Evolutionary conservation across 75 land plant species (phyloP).

Genomic region (Pinus tabuliformis): DNA sequence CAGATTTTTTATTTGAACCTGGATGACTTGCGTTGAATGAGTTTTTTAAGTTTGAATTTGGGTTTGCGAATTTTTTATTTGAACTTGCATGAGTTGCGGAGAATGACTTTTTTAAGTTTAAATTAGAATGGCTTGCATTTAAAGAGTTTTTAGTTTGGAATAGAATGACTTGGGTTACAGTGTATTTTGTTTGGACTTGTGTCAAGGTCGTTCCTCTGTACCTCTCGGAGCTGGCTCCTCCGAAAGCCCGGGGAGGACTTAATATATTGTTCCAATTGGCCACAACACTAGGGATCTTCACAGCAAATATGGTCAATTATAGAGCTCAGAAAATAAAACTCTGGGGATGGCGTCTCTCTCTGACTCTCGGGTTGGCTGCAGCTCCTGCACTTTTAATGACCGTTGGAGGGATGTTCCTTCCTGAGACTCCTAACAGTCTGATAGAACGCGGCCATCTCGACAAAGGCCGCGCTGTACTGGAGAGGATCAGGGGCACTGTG

Average conservation of each 20-base stretch:
- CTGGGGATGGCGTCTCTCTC: slow-evolving; percentile 92
- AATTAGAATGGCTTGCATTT: too few species aligned
- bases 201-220: slow-evolving; percentile 75
- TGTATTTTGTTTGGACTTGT: slow-evolving; percentile 4
- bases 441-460: slow-evolving; percentile 44
- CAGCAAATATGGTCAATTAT: slow-evolving; percentile 80
- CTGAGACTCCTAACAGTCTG: slow-evolving; percentile 78
- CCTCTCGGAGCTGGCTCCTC: slow-evolving; percentile 80
- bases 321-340: slow-evolving; percentile 39
- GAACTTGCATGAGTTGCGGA: not conserved
- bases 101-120: not conserved
- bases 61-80: not conserved
- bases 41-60: not conserved
- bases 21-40: too few species aligned
- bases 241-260: slow-evolving; percentile 63
- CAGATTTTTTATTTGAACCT: too few species aligned
- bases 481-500: slow-evolving; percentile 61
- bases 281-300: slow-evolving; percentile 68
- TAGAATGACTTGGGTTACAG: not conserved
- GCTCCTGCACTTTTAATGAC: slow-evolving; percentile 66
- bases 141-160: not conserved
- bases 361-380: slow-evolving; percentile 52
- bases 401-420: slow-evolving; percentile 66
- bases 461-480: slow-evolving; percentile 49
- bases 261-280: slow-evolving; percentile 83